Evolutionary conservation across 768 basidiomycete genomes (phyloP), one percentile per base, ranked within the genome.

Genomic region (Thelephora aurantiotincta): DNA sequence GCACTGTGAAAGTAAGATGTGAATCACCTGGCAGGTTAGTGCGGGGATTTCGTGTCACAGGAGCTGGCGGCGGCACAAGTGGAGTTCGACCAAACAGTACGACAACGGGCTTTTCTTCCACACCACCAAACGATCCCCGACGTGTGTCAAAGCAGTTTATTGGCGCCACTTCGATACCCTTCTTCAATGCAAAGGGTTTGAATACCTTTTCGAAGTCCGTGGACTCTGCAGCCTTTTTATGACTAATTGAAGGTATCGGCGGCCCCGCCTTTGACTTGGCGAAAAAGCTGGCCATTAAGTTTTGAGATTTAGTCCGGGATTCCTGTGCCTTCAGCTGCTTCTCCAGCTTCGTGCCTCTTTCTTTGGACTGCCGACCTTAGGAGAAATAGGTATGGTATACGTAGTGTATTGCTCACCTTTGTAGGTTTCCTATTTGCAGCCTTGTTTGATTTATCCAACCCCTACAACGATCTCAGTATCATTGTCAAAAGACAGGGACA

Each of bases 261-360:
- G 51, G 36, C n/a, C 57, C 35, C 11, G 60, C 47, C 54, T 75
- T 77, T 7, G 74, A 60, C 57, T 85, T 87, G 26, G 72, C 68
- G 60, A 92, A 88, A 67, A 90, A 92, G 58, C 65, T 82, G 0
- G 75, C 72, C 78, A 94, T 78, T 11, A 87, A 63, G 6, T 78
- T 80, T 26, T 78, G 74, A 3, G 87, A 85, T 61, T 77, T 88
- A 47, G 75, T 73, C 45, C 81, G 75, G 2, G 76, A 75, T 53
- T 83, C 79, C 49, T 77, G 75, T 51, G 74, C 74, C 59, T 77
- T 85, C 65, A 74, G 79, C 54, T 83, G 80, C 57, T 30, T 75
- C 80, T 56, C 86, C 82, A 2, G 66, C 71, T 55, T 77, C 85
- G 9, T 77, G 80, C 0, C 70, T 54, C 70, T 74, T 45, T 82